phyloP scores from a whole-genome alignment of 2,329 filamentous ascomycete species.

The Ophiocordyceps camponoti-floridani region DNA sequence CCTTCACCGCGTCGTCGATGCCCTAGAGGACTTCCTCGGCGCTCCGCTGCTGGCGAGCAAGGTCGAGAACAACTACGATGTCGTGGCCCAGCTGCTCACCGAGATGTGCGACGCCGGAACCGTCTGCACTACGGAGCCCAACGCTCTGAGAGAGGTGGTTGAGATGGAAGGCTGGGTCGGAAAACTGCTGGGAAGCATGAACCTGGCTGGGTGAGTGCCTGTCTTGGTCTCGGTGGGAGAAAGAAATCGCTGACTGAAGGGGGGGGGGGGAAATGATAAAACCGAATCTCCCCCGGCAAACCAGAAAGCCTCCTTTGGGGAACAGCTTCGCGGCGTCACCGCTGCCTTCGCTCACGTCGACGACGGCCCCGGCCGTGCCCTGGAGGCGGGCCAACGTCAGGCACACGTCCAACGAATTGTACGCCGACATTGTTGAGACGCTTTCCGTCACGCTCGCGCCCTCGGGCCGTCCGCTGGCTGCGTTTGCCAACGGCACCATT shows the following conservation, averaged over 20 bases:
- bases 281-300: too few relatives aligned
- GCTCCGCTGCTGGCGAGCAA: slow-evolving; percentile 71
- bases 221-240: too few relatives aligned
- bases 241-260: too few relatives aligned
- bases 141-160: slow-evolving; percentile 78
- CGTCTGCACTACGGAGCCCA: slow-evolving; percentile 82
- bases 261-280: too few relatives aligned
- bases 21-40: slow-evolving; percentile 85
- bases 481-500: slow-evolving; percentile 80
- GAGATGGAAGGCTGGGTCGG: slow-evolving; percentile 84
- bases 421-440: slow-evolving; percentile 88
- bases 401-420: slow-evolving; percentile 93
- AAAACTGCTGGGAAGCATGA: slow-evolving; percentile 75
- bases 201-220: slow-evolving; percentile 55
- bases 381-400: slow-evolving; percentile 87
- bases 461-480: slow-evolving; percentile 71
- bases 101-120: slow-evolving; percentile 94
- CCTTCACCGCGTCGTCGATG: slow-evolving; percentile 80
- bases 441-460: slow-evolving; percentile 77
- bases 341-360: slow-evolving; percentile 20
- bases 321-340: slow-evolving; percentile 19
- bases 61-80: slow-evolving; percentile 81
- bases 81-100: slow-evolving; percentile 77
- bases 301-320: slow-evolving; percentile 22
- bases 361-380: slow-evolving; percentile 44